Evolutionary conservation across 2,329 filamentous ascomycete genomes (phyloP), one percentile per base, ranked within the genome.

Genomic region (Elsinoe batatas): DNA sequence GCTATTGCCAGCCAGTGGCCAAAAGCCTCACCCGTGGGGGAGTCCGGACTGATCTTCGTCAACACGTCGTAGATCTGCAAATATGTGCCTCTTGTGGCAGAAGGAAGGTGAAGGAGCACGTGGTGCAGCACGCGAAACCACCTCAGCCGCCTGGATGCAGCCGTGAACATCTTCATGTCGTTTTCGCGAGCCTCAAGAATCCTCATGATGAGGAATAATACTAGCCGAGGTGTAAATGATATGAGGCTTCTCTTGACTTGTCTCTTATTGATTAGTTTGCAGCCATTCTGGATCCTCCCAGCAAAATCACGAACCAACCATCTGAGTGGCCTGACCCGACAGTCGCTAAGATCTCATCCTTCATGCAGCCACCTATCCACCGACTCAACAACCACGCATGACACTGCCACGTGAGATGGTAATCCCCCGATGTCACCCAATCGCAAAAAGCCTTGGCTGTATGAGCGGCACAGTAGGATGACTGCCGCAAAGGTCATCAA

Each of bases 281-380:
- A 44, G 18, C 10, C 10, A 26, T 12, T 22, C 7, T 2, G 3
- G 18, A 22, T 26, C 40, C 17, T 44, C 18, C 11, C 4, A 7
- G 26, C 26, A 8, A 30, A 30, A 8, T 8, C 26, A 8, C 26
- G 26, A 30, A 44, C 20, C 20, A 26, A 15, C 18, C 40, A 44
- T 22, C 40, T 26, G 20, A 26, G n/a, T 44, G 20, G 40, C 40
- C 40, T 44, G 40, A 26, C 40, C 40, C 40, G 40, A 26, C 40
- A 30, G 40, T 44, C 40, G 40, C 40, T 44, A 33, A 20, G 44
- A 49, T 49, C 44, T 49, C 22, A 49, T 49, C 44, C 44, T 49
- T 49, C 44, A 49, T 49, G 44, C 44, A 49, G 44, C 44, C 44
- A 49, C 13, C 32, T 17, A 30, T 18, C 40, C 40, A 44, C 26